Evolutionary conservation across 306 rosid species (phyloP), one percentile per base, ranked within the genome.

Genomic region (Astragalus membranaceus): DNA sequence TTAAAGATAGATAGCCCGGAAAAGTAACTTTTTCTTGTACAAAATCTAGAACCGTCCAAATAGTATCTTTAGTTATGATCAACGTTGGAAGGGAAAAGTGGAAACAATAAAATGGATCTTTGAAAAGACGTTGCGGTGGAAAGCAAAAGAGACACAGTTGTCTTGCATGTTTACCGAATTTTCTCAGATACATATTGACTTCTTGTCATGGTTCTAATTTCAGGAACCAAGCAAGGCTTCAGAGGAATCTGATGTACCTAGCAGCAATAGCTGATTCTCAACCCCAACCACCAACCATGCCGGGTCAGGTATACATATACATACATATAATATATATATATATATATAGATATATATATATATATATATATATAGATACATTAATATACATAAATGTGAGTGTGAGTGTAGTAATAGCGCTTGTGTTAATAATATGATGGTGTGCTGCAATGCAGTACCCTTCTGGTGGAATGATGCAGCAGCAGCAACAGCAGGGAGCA

Each of bases 241-340:
- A 95, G 87, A 60, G 99, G 52, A 94, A 94, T 85, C 95, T 94
- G 57, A 94, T 94, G 97, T 94, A 94, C 83, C 82, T 94, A 10
- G 99, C 99, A 70, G 99, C 99, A 63, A 94, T 94, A 62, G 99
- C 99, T 73, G 99, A 94, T 83, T 94, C 99, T 71, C 99, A 94
- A 78, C 99, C 99, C 56, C 99, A 94, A 76, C 95, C 97, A 53
- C 89, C 96, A 26, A 71, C 85, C 42, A 86, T 94, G 85, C 76
- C 88, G 42, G 83, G 95, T 66, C 99, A 94, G 97, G 99, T 94
- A 84, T 20, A n/a, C n/a, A n/a, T n/a, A 20, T 20, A 20, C 23
- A 20, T 2, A 20, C 23, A 20, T 20, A 20, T 20, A n/a, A n/a
- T n/a, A n/a, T n/a, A n/a, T n/a, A n/a, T n/a, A n/a, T n/a, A n/a